Percentiles rank a stretch among this genome's conserved stretches.
These are phyloP conservation scores for Insectozyma bohioensis DNA, from an alignment of 1,139 yeast genomes.

Conservation along the genomic window DNA sequence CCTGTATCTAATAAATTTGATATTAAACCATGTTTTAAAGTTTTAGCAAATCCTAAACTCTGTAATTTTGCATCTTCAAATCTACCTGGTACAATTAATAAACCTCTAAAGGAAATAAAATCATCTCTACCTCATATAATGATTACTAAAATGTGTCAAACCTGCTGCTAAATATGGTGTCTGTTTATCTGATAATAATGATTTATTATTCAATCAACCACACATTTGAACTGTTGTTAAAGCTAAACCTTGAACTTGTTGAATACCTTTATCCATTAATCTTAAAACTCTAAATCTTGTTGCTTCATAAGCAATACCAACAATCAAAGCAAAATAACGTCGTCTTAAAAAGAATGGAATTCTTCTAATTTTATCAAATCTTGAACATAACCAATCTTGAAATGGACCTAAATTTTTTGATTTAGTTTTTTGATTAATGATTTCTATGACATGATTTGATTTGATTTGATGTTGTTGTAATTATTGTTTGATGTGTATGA, in stretches of 20 bases:
- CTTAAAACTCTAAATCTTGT: constrained; percentile 66
- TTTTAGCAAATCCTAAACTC: constrained; percentile 83
- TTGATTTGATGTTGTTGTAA: too few species aligned
- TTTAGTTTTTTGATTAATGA: too few species aligned
- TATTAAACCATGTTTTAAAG: constrained; percentile 90
- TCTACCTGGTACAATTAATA: constrained; percentile 74
- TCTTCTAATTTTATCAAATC: constrained; percentile 62
- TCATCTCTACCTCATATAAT: constrained; percentile 96
- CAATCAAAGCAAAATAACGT: constrained; percentile 75
- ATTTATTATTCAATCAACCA: constrained; percentile 71
- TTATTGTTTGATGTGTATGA: too few species aligned
- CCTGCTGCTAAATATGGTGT: constrained; percentile 92
- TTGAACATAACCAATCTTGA: constrained; percentile 63
- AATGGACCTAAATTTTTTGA: constrained; percentile 51
- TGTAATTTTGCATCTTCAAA: constrained; percentile 77
- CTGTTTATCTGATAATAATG: constrained; percentile 62
- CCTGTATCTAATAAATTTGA: constrained; percentile 94
- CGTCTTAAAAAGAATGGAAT: constrained; percentile 84
- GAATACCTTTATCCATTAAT: constrained; percentile 51
- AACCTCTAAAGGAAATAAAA: constrained; percentile 80
- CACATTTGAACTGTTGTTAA: constrained; percentile 86
- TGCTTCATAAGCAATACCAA: constrained; percentile 82
- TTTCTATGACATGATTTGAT: too few species aligned
- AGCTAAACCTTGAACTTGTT: constrained; percentile 68
- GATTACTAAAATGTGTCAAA: constrained; percentile 85